These are phyloP conservation scores for Solanum infundibuliforme DNA, from an alignment of 257 asterid genomes.

Conservation along the genomic window DNA sequence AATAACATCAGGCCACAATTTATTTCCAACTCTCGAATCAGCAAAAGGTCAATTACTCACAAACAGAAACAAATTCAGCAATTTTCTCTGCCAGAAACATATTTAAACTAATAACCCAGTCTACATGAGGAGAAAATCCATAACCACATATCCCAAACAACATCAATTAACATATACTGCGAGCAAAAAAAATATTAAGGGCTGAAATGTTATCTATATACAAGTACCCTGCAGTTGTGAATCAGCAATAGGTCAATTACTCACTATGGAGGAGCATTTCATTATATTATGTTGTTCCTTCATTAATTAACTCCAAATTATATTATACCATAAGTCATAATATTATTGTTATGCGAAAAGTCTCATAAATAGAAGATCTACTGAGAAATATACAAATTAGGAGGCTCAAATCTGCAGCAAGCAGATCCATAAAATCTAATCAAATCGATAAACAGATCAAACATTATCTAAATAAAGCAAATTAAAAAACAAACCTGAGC, in stretches of 20 bases:
- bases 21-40: no score
- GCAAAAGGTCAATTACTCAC: no score
- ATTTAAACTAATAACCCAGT: neutral
- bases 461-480: neutral
- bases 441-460: neutral
- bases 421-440: neutral
- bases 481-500: slow-evolving; percentile 47
- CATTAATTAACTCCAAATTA: neutral
- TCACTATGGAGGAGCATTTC: neutral
- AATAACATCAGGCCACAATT: neutral
- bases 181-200: neutral
- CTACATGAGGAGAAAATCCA: neutral
- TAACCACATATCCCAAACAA: neutral
- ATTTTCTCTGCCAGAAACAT: neutral
- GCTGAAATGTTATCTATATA: neutral
- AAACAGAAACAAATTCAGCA: no score
- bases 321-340: neutral
- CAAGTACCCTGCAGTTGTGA: neutral
- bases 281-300: neutral
- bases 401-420: neutral
- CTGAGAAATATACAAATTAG: neutral
- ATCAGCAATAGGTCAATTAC: neutral
- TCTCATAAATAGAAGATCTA: neutral
- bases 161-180: neutral
- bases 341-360: neutral